phyloP scores from a whole-genome alignment of 2,329 filamentous ascomycete genomes.

The Cladorrhinum sp. region DNA sequence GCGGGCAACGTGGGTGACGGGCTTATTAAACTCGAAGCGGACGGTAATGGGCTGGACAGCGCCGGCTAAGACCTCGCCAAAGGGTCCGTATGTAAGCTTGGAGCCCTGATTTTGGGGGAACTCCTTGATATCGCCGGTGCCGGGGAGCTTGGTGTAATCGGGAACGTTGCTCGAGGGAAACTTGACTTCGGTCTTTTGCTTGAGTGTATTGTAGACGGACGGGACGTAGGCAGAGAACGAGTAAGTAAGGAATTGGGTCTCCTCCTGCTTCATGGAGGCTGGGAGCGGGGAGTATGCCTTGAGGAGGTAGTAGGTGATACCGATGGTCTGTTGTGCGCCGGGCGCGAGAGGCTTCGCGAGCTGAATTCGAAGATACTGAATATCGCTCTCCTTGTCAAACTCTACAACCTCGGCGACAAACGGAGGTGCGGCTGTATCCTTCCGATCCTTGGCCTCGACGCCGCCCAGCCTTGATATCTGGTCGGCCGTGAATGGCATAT shows the following conservation, averaged over 20 bases:
- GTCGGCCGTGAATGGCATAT: constrained; percentile 75
- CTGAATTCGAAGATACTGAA: constrained; percentile 80
- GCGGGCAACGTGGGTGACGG: constrained; percentile 72
- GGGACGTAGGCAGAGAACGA: constrained; percentile 81
- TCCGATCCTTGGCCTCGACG: constrained; percentile 90
- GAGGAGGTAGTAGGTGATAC: constrained; percentile 80
- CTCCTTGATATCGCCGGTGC: constrained; percentile 57
- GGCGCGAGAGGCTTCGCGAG: constrained; percentile 73
- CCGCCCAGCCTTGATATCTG: constrained; percentile 76
- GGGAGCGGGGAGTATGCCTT: constrained; percentile 79
- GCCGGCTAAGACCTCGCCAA: constrained; percentile 76
- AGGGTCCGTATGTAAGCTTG: constrained; percentile 87
- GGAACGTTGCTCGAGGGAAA: constrained; percentile 73
- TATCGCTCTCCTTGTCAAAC: constrained; percentile 60
- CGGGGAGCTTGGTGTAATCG: constrained; percentile 76
- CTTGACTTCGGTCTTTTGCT: constrained; percentile 98
- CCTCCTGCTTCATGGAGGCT: constrained; percentile 75
- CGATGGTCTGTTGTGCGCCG: constrained; percentile 77
- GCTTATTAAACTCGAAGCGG: constrained; percentile 94
- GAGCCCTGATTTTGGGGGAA: constrained; percentile 78
- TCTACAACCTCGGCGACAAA: constrained; percentile 71
- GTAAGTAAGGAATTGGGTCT: constrained; percentile 83
- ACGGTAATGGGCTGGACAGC: constrained; percentile 70
- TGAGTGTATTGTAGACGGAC: constrained; percentile 79
- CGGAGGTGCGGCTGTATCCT: constrained; percentile 62